Conservation (phyloP, 1,284 basidiomycete species). For the Moesziomyces sp. region DNA sequence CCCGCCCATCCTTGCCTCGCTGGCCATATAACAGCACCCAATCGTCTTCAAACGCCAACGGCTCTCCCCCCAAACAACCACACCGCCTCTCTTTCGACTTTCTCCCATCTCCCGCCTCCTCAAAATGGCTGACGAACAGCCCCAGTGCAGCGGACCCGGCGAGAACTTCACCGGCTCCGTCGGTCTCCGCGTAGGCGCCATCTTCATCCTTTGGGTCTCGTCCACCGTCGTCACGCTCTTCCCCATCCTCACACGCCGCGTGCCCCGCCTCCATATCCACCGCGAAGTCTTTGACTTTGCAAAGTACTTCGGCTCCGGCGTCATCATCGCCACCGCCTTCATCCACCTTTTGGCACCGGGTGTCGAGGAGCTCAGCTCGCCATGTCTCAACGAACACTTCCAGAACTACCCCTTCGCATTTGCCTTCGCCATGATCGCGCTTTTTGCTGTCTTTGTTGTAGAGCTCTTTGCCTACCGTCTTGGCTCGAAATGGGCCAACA, state of each 20-base stretch:
- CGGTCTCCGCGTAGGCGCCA: conserved; percentile 74
- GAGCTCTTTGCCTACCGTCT: conserved; percentile 64
- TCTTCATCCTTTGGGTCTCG: conserved; percentile 83
- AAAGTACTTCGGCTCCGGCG: conserved; percentile 87
- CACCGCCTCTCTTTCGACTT: background rate
- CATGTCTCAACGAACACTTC: conserved; percentile 58
- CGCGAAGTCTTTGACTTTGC: conserved; percentile 73
- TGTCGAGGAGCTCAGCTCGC: conserved; percentile 53
- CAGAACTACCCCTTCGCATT: conserved; percentile 59
- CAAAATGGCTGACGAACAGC: conserved; percentile 32
- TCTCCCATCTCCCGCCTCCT: too few relatives aligned
- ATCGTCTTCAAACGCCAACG: background rate
- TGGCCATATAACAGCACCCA: conserved; percentile 1
- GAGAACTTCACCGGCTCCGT: conserved; percentile 36
- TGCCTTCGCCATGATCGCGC: conserved; percentile 62
- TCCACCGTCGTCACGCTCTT: conserved; percentile 77
- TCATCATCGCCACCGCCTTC: conserved; percentile 79
- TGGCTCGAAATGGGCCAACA: conserved; percentile 45
- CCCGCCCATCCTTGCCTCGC: too few relatives aligned
- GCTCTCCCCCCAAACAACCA: background rate
- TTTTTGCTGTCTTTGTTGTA: conserved; percentile 61
- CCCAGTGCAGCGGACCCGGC: conserved; percentile 35
- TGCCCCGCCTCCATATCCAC: conserved; percentile 67
- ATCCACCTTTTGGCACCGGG: conserved; percentile 68
- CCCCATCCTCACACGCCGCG: conserved; percentile 79